Conservation (phyloP, 345 rosid genomes). For the Psidium guajava region DNA sequence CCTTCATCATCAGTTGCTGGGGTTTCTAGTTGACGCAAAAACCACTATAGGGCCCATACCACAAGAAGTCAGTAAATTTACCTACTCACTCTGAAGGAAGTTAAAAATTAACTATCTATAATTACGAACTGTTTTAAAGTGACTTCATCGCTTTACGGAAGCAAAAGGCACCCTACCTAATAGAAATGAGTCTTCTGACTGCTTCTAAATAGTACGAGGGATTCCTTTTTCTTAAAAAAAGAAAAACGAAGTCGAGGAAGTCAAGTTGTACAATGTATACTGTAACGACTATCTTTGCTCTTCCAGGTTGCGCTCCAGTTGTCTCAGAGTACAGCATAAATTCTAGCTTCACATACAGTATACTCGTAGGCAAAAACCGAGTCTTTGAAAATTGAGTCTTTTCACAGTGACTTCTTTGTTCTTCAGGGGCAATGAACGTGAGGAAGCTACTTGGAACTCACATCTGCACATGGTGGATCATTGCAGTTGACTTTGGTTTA, state of each 20-base stretch:
- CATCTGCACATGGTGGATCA: neutral
- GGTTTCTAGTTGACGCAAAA: neutral
- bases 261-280: neutral
- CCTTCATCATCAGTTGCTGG: neutral
- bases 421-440: neutral
- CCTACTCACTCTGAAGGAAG: neutral
- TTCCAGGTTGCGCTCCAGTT: neutral
- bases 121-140: neutral
- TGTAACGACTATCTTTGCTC: neutral
- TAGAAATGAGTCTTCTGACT: neutral
- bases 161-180: neutral
- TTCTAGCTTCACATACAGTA: neutral
- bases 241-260: neutral
- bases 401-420: neutral
- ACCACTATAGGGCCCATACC: neutral
- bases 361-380: neutral
- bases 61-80: neutral
- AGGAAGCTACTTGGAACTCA: neutral
- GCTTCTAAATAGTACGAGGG: neutral
- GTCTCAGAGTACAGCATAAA: neutral
- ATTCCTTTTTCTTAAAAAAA: neutral
- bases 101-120: neutral
- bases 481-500: neutral
- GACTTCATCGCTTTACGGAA: neutral
- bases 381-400: neutral